Conservation (phyloP, 257 asterid genomes). For the Capsicum pubescens region DNA sequence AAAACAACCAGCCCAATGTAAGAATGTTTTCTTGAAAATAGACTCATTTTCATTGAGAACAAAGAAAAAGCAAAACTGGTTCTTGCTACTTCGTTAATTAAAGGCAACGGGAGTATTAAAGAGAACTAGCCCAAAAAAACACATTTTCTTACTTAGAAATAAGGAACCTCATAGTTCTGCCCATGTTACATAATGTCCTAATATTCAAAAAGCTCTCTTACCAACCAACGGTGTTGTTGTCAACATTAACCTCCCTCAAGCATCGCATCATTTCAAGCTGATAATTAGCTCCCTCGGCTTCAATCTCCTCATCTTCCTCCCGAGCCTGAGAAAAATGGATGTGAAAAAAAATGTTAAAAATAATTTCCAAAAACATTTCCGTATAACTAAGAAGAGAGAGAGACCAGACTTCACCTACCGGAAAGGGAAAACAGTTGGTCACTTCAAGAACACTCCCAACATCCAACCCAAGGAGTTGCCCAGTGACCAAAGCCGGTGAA, state of each 20-base stretch:
- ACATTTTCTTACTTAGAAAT: neutral
- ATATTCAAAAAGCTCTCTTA: conserved; percentile 36
- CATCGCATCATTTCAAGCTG: conserved; percentile 99
- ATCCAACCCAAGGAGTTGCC: conserved; percentile 97
- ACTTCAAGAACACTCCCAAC: conserved; percentile 98
- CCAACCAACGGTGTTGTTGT: conserved; percentile 99
- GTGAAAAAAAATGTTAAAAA: neutral
- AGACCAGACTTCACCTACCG: conserved; percentile 49
- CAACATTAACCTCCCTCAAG: conserved; percentile 96
- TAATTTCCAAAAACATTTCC: neutral
- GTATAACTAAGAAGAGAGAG: conserved; percentile 19
- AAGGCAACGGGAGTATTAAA: neutral
- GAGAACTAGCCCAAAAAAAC: conserved; percentile 1
- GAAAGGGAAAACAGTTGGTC: conserved; percentile 95
- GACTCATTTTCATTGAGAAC: neutral
- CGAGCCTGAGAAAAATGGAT: conserved; percentile 54
- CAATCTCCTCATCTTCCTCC: conserved; percentile 97
- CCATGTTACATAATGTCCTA: neutral
- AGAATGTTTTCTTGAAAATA: neutral
- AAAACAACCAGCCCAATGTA: neutral
- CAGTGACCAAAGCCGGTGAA: conserved; percentile 91
- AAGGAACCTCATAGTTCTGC: neutral
- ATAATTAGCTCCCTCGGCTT: conserved; percentile 97
- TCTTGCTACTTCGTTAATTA: neutral
- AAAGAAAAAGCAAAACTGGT: neutral